Base-by-base conservation (phyloP, 2,329 filamentous ascomycete genomes). In the Cladosporium sp. region DNA sequence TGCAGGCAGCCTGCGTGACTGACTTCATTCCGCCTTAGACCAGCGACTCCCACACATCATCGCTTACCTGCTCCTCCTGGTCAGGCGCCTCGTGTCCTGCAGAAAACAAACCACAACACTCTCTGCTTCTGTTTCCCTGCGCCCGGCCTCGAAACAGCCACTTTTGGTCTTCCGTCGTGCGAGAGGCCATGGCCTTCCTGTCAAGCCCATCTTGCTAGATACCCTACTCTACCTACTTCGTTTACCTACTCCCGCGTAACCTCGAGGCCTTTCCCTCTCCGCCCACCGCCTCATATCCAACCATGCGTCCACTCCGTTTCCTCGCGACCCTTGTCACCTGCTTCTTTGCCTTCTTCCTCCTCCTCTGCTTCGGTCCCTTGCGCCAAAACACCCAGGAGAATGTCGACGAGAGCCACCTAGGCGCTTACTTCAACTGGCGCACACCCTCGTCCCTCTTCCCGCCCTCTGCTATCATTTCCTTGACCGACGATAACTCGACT, bases 401-500 rank as follows among this genome's bases (percentile, higher is more conserved):
- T 16, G 42, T 62, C 27, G 59, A 64, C 33, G 63, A 65, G 39
- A 56, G 63, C 55, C 59, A 57, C 50, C 53, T 75, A 25, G 64
- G 66, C 30, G 62, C 73, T 27, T 65, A 72, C 54, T 76, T 75
- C 60, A 73, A 71, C 52, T 76, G 74, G 66, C 70, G 71, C n/a
- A 70, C 70, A 8, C 75, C 91, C 1, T 88, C 91, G 56, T 90
- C 88, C 16, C 82, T 98, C 18, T 98, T 98, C 66, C 91, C 92
- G 4, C 91, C 91, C 3, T 95, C 93, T 57, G 93, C 93, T 41
- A 87, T 94, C 62, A 96, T 98, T 66, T 95, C 88, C 68, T 79
- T 98, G 54, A 95, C 91, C 63, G 90, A 97, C 69, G 93, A 98
- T 70, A 98, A 98, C 69, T 95, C 89, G 59, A 98, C 93, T 11